Base-by-base conservation (phyloP, 768 basidiomycete species). In the Termitomyces sp. region DNA sequence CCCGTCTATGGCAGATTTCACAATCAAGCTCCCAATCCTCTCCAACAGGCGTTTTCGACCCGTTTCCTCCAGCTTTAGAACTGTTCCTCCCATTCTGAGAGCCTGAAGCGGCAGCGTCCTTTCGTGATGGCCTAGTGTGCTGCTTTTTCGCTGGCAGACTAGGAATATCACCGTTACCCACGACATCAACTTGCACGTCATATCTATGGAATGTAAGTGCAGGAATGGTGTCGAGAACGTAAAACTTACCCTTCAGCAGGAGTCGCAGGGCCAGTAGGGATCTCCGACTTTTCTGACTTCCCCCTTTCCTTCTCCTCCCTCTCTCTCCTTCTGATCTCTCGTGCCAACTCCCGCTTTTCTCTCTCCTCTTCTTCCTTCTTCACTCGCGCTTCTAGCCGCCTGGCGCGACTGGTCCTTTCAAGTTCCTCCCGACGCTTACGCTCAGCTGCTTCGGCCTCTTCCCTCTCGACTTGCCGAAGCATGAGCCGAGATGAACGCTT, bases 401-500 rank as follows among this genome's bases (percentile, higher is more conserved):
- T 75, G 20, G 86, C 79, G 24, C 92, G 86, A 57, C 85, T 80
- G 70, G 82, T 78, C 67, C 85, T 89, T 70, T 89, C 88, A 22
- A 83, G 81, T 48, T 87, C 88, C 61, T 93, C 91, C 3, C 78
- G 82, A 62, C 82, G 84, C 66, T 77, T 82, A 61, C 79, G 76
- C n/a, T 84, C 84, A 8, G 83, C 81, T 28, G 84, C 73, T 39
- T 84, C 79, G 22, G 88, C 87, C 63, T 90, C 86, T 71, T 94
- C 90, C 65, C 84, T 86, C 72, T 92, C 92, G 39, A 77, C 84
- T 71, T 96, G 94, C 66, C 86, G 89, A 42, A 88, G 75, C 3
- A 92, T 91, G 60, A 97, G 86, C 36, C 96, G 90, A 18, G 92
- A 92, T 0, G 94, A 96, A 24, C 95, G 89, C 72, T 98, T 97